These are phyloP conservation scores for Dothideomycetidae sp. DNA, from an alignment of 2,329 filamentous ascomycete genomes.

Conservation along the genomic window DNA sequence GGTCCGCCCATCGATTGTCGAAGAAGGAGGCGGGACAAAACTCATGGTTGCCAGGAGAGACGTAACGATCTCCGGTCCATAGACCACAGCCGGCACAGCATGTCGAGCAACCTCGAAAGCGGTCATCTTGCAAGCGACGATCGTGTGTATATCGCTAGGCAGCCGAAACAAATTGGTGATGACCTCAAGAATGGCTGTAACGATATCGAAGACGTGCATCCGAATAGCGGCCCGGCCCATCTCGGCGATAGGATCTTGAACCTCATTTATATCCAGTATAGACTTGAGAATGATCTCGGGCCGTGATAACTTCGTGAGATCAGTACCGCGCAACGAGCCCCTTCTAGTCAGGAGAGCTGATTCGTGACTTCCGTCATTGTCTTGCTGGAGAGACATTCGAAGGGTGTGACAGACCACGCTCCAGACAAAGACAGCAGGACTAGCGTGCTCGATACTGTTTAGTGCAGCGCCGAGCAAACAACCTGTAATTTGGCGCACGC, in stretches of 20 bases:
- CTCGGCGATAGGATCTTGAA: conserved; percentile 34
- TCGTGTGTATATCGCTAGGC: conserved; percentile 38
- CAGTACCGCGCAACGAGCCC: conserved; percentile 3
- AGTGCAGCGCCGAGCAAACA: conserved; percentile 50
- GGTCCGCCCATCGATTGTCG: neutral
- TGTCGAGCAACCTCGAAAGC: conserved; percentile 59
- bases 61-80: conserved; percentile 55
- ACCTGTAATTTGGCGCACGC: conserved; percentile 58
- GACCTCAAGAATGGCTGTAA: conserved; percentile 30
- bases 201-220: conserved; percentile 35
- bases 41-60: conserved; percentile 50
- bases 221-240: conserved; percentile 35
- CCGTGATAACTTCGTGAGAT: conserved; percentile 1
- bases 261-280: conserved; percentile 25
- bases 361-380: neutral
- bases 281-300: conserved; percentile 23
- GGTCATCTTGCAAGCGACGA: conserved; percentile 46
- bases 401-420: conserved; percentile 59
- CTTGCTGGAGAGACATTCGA: conserved; percentile 23
- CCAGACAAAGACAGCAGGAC: conserved; percentile 70
- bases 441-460: conserved; percentile 45
- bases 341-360: conserved; percentile 1
- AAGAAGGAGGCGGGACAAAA: conserved; percentile 9
- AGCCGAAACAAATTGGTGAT: conserved; percentile 35
- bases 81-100: conserved; percentile 52